A percentile compares a stretch with the other conserved stretches of the same genome.
phyloP scores from a whole-genome alignment of 371 early-diverging fungal species.

The Phascolomyces articulosus region DNA sequence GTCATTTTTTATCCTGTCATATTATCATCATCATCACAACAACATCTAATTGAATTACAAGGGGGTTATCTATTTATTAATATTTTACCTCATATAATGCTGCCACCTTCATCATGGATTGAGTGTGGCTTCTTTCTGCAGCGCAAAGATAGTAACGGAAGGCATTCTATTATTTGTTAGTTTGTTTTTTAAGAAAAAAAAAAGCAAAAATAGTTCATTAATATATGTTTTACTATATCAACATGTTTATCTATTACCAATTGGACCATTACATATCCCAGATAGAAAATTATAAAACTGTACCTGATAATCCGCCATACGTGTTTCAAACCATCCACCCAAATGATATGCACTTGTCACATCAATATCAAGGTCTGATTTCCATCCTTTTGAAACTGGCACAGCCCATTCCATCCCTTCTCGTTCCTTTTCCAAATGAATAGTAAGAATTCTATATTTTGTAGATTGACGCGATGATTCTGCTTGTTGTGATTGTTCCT shows the following conservation, averaged over 20 bases:
- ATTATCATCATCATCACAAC: background rate
- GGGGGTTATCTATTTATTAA: too few species aligned
- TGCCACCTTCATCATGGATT: conserved; percentile 50
- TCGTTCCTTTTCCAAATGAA: conserved; percentile 53
- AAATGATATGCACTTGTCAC: conserved; percentile 50
- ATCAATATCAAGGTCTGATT: conserved; percentile 43
- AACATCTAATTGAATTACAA: too few species aligned
- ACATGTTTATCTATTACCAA: too few species aligned
- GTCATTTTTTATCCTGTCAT: background rate
- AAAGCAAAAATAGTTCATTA: too few species aligned
- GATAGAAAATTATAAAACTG: too few species aligned
- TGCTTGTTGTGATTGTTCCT: background rate
- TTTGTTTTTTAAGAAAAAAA: too few species aligned
- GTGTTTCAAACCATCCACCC: conserved; percentile 47
- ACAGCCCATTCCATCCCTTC: conserved; percentile 34
- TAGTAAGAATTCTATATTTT: conserved; percentile 49
- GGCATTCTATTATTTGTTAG: too few species aligned
- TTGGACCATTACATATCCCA: too few species aligned
- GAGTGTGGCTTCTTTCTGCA: conserved; percentile 50
- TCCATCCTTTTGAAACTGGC: conserved; percentile 30
- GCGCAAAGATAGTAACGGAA: conserved; percentile 38
- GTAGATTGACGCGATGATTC: conserved; percentile 3
- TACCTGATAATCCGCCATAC: conserved; percentile 45
- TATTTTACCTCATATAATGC: conserved; percentile 39
- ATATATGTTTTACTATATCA: too few species aligned